These are phyloP conservation scores for Casaregolazyma lundiana DNA, from an alignment of 1,139 yeast genomes.

Conservation along the genomic window DNA sequence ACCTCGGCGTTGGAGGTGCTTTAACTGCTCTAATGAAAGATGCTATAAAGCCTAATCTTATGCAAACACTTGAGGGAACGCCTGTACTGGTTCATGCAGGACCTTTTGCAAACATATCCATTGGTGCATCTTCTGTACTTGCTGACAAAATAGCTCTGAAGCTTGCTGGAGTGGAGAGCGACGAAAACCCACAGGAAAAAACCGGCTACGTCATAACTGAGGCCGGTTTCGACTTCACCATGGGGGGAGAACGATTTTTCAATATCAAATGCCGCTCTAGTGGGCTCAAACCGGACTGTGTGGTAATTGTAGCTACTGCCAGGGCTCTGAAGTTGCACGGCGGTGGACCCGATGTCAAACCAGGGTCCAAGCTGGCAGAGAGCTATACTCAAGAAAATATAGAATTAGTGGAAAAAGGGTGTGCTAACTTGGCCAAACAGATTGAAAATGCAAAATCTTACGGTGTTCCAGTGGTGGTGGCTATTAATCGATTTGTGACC, in stretches of 20 bases:
- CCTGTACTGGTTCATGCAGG: slow-evolving; percentile 99
- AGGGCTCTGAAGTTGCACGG: slow-evolving; percentile 97
- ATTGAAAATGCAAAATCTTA: slow-evolving; percentile 80
- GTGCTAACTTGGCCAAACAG: slow-evolving; percentile 88
- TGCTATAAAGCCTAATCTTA: slow-evolving; percentile 93
- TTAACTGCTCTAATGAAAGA: slow-evolving; percentile 92
- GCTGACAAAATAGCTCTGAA: slow-evolving; percentile 96
- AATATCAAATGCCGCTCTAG: slow-evolving; percentile 94
- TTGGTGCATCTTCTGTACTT: slow-evolving; percentile 85
- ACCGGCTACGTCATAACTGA: slow-evolving; percentile 94
- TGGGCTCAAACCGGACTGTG: slow-evolving; percentile 85
- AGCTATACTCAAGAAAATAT: slow-evolving; percentile 82
- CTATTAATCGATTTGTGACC: slow-evolving; percentile 86
- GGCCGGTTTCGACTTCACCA: slow-evolving; percentile 98
- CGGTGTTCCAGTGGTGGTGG: slow-evolving; percentile 93
- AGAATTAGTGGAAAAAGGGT: slow-evolving; percentile 78
- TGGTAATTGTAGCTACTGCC: slow-evolving; percentile 94
- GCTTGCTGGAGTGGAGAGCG: slow-evolving; percentile 69
- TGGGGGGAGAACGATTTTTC: slow-evolving; percentile 98
- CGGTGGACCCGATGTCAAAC: slow-evolving; percentile 97
- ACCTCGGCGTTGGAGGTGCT: slow-evolving; percentile 96
- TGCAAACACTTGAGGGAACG: slow-evolving; percentile 98
- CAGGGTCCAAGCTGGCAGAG: slow-evolving; percentile 85
- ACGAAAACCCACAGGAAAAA: slow-evolving; percentile 51
- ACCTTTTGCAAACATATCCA: slow-evolving; percentile 95